Conservation (phyloP, 2,329 filamentous ascomycete species). For the Talaromyces marneffei region DNA sequence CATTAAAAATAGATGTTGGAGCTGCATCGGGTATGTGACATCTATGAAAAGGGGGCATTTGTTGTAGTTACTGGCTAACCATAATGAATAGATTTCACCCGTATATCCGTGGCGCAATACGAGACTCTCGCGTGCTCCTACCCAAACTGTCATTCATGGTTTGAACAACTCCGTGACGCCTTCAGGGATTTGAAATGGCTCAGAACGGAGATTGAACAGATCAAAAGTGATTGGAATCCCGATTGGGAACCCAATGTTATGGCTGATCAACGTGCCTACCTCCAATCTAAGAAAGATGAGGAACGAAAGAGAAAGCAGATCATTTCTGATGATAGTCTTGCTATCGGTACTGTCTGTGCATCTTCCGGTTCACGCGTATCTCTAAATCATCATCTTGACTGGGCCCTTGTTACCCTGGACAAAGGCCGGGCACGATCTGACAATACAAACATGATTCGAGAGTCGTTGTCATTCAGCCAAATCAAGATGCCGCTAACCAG, state of each 20-base stretch:
- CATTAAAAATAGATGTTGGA: not conserved
- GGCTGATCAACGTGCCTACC: not conserved
- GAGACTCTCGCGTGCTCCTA: not conserved
- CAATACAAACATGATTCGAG: not conserved
- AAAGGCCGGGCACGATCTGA: not conserved
- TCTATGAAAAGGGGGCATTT: too few species aligned
- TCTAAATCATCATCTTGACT: conserved; percentile 5
- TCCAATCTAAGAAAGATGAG: not conserved
- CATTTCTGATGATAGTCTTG: not conserved
- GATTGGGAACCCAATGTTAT: not conserved
- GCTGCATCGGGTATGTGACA: not conserved
- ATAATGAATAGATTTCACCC: not conserved
- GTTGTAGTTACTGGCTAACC: not conserved
- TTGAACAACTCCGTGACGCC: not conserved
- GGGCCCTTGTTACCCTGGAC: not conserved
- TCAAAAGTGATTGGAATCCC: not conserved
- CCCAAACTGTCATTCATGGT: not conserved
- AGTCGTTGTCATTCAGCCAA: not conserved
- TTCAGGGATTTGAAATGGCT: not conserved
- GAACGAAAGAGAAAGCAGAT: not conserved
- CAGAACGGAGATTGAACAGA: not conserved
- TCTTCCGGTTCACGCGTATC: not conserved
- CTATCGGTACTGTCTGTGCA: not conserved
- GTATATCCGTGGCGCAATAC: not conserved
- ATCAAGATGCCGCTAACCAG: not conserved